Conservation (phyloP, 371 early-diverging fungal genomes). For the Phascolomyces articulosus region DNA sequence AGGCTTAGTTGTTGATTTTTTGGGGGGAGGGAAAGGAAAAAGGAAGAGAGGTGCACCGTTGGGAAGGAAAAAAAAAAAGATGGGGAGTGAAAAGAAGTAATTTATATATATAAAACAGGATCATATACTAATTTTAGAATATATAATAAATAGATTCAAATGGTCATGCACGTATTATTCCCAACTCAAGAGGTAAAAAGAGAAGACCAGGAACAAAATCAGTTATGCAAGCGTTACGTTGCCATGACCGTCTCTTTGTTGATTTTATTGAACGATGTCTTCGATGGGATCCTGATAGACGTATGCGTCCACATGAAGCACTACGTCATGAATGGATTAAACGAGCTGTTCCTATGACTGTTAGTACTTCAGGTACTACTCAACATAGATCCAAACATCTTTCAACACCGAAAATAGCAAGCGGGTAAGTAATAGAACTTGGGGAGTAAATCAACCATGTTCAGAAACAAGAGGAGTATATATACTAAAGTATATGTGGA, state of each 20-base stretch:
- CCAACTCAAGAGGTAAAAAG: slow-evolving; percentile 84
- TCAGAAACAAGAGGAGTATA: background rate
- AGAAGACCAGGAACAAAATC: slow-evolving; percentile 77
- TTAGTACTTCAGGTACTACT: background rate
- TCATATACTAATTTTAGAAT: background rate
- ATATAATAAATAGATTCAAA: slow-evolving; percentile 50
- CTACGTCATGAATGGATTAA: slow-evolving; percentile 73
- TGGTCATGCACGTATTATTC: slow-evolving; percentile 65
- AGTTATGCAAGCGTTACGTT: slow-evolving; percentile 66
- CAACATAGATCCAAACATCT: background rate
- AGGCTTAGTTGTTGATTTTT: too few species aligned
- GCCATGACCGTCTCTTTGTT: slow-evolving; percentile 71
- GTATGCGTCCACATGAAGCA: slow-evolving; percentile 85
- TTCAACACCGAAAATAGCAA: background rate
- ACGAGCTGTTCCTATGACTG: slow-evolving; percentile 21
- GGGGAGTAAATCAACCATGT: too few species aligned
- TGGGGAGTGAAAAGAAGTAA: too few species aligned
- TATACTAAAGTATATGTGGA: background rate
- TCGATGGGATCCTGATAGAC: slow-evolving; percentile 82
- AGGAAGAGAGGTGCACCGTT: background rate
- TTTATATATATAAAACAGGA: too few species aligned
- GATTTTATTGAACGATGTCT: slow-evolving; percentile 83
- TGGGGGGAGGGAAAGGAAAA: background rate
- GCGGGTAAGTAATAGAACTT: background rate
- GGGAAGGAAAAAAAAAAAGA: too few species aligned